Evolutionary conservation across 2,329 filamentous ascomycete genomes (phyloP).

Genomic region (Penicillium hordei): DNA sequence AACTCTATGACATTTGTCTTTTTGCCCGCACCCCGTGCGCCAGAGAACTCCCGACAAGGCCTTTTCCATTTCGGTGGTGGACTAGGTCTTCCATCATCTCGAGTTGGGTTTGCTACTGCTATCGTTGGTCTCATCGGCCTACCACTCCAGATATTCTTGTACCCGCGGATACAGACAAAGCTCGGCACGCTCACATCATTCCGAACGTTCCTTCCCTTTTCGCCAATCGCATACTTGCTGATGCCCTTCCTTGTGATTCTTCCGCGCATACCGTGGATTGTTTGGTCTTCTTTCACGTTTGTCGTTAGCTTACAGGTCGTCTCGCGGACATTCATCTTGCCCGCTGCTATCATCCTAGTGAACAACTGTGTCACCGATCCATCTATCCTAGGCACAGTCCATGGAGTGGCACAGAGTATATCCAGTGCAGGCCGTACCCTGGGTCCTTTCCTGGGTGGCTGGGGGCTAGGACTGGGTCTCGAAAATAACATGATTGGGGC

Average conservation of each 20-base stretch:
- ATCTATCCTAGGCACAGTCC: slow-evolving; percentile 57
- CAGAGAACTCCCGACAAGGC: slow-evolving; percentile 40
- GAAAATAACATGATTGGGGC: slow-evolving; percentile 55
- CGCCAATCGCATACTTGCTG: slow-evolving; percentile 67
- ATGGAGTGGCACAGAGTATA: slow-evolving; percentile 59
- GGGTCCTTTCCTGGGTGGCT: slow-evolving; percentile 56
- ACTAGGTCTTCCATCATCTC: slow-evolving; percentile 68
- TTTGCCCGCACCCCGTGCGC: slow-evolving; percentile 67
- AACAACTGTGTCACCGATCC: slow-evolving; percentile 62
- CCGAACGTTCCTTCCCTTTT: slow-evolving; percentile 67
- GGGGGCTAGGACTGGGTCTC: slow-evolving; percentile 55
- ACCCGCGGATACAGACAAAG: slow-evolving; percentile 64
- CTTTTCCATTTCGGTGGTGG: slow-evolving; percentile 67
- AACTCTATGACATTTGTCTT: slow-evolving; percentile 76
- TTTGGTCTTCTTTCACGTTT: slow-evolving; percentile 66
- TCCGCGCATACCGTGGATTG: slow-evolving; percentile 52
- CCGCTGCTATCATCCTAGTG: slow-evolving; percentile 58
- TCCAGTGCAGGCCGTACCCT: slow-evolving; percentile 56
- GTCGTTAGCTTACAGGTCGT: slow-evolving; percentile 69
- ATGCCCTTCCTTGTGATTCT: slow-evolving; percentile 71
- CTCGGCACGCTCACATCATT: slow-evolving; percentile 69
- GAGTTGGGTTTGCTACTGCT: slow-evolving; percentile 75
- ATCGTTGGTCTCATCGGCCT: slow-evolving; percentile 76
- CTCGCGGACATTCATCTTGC: slow-evolving; percentile 68
- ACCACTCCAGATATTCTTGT: slow-evolving; percentile 67